Evolutionary conservation across 78 protist genomes (phyloP).

Genomic region (Speleostelium caveatum): DNA sequence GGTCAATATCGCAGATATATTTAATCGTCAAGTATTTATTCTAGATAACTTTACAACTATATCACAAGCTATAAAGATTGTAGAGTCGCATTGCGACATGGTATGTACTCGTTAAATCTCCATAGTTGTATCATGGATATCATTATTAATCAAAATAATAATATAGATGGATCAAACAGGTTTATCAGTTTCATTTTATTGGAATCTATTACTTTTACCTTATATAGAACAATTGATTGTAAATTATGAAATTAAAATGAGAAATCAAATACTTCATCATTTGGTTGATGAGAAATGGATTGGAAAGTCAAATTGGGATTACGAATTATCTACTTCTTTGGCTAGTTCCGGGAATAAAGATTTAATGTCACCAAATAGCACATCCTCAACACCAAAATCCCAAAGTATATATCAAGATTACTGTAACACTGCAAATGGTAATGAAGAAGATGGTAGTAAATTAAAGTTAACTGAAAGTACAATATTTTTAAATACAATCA

Average conservation of each 20-base stretch:
- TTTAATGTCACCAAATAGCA: background rate
- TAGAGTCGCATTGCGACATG: constrained; percentile 79
- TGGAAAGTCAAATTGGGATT: constrained; percentile 59
- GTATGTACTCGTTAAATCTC: background rate
- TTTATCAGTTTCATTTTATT: constrained; percentile 40
- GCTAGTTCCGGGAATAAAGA: background rate
- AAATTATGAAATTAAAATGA: constrained; percentile 42
- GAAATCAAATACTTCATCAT: constrained; percentile 38
- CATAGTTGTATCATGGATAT: background rate
- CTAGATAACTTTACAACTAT: constrained; percentile 48
- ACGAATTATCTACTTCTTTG: constrained; percentile 23
- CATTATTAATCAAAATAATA: background rate
- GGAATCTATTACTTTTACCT: constrained; percentile 55
- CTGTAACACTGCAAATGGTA: background rate
- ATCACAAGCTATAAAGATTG: constrained; percentile 32
- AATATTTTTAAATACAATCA: constrained; percentile 57
- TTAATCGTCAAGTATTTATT: constrained; percentile 58
- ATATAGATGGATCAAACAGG: constrained; percentile 61
- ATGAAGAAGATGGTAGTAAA: constrained; percentile 13
- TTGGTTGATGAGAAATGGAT: constrained; percentile 49
- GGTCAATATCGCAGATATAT: constrained; percentile 23
- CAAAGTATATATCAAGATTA: constrained; percentile 6
- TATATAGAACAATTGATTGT: constrained; percentile 46
- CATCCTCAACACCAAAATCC: background rate
- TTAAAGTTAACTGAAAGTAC: constrained; percentile 50